Evolutionary conservation across 2,329 filamentous ascomycete genomes (phyloP), one percentile per base, ranked within the genome.

Genomic region (Cladosporium sp.): DNA sequence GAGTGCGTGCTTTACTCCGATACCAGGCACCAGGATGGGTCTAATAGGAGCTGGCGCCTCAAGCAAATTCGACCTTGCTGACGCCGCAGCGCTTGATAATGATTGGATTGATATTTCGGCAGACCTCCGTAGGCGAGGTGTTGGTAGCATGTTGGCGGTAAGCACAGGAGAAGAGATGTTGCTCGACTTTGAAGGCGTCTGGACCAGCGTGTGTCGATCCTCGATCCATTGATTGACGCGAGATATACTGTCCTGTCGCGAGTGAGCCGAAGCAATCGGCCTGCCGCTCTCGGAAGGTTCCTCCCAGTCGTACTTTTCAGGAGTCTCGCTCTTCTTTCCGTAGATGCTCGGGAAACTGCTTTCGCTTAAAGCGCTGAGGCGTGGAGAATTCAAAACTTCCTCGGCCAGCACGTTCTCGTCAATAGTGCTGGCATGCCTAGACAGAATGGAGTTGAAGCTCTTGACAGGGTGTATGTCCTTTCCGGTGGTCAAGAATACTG

Each of bases 331-430:
- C 65, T 74, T 73, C 30, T 74, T 72, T 57, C 74, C 75, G 70
- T 78, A 78, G 34, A 78, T 72, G 26, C 74, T 77, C 6, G 74
- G 73, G 61, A 78, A 78, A 70, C 77, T 78, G 68, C 75, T 77
- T 65, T 78, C 75, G 65, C 77, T 78, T 58, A 78, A 66, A 7
- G 73, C 73, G 60, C 77, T 78, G 30, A 78, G 69, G 18, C 74
- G 68, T 12, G 77, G 77, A 15, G 76, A 78, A 41, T 72, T 71
- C 10, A 76, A 68, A 1, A 71, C 68, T 41, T 74, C 72, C 10
- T 75, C 74, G 3, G 55, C 62, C 11, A 71, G 67, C 14, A 71
- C 70, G 8, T 74, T 72, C 26, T 72, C 70, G 11, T 68, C 57
- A 24, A 64, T 47, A 49, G 65, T 70, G 54, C 70, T 69, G 18